Conservation (phyloP, 345 rosid genomes). For the Acer negundo region DNA sequence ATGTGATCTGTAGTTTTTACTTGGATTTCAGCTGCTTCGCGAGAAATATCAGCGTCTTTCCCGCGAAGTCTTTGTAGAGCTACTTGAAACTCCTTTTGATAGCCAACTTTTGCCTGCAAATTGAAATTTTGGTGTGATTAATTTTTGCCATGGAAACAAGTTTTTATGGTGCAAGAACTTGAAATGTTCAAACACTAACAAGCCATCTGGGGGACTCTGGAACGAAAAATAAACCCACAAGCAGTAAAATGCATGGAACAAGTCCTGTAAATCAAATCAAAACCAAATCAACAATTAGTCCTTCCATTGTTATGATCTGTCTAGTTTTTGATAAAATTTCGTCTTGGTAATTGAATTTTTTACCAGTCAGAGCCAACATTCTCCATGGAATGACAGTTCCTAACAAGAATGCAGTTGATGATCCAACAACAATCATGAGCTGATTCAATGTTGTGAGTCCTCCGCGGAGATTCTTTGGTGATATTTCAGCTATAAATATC, state of each 20-base stretch:
- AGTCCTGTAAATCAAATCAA: slow-evolving; percentile 47
- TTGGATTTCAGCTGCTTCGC: slow-evolving; percentile 77
- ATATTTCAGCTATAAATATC: slow-evolving; percentile 83
- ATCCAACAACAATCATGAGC: slow-evolving; percentile 78
- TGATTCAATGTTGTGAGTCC: slow-evolving; percentile 88
- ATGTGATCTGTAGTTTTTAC: slow-evolving; percentile 29
- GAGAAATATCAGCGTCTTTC: slow-evolving; percentile 55
- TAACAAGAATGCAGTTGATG: slow-evolving; percentile 62
- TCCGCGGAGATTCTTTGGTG: slow-evolving; percentile 90
- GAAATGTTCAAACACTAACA: slow-evolving; percentile 40
- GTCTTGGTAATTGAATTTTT: neutral
- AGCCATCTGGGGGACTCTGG: slow-evolving; percentile 98
- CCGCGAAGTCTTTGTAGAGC: slow-evolving; percentile 76
- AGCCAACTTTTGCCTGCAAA: slow-evolving; percentile 74
- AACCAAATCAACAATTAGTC: slow-evolving; percentile 14
- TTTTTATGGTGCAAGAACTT: neutral
- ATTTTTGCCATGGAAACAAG: neutral
- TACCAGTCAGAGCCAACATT: slow-evolving; percentile 79
- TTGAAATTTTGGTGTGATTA: neutral
- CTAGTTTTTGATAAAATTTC: no score
- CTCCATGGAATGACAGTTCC: slow-evolving; percentile 80
- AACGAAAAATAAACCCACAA: slow-evolving; percentile 65
- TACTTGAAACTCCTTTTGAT: slow-evolving; percentile 56
- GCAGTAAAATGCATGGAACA: slow-evolving; percentile 68
- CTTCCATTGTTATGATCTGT: neutral